Evolutionary conservation across 1,284 basidiomycete species (phyloP), one percentile per base, ranked within the genome.

Genomic region (Malassezia dermatis): DNA sequence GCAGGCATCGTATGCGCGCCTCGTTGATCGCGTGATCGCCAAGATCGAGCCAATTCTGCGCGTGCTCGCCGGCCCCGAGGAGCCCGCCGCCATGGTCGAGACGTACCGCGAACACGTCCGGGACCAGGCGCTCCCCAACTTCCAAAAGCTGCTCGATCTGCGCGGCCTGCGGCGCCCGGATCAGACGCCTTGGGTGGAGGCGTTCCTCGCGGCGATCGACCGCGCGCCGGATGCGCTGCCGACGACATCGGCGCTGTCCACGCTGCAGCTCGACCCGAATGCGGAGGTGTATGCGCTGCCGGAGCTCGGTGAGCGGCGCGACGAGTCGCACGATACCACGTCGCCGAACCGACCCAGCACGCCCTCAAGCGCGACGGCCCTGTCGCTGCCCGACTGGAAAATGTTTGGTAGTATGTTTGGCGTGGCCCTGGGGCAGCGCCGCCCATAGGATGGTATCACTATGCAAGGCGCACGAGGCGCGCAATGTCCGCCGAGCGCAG

Each of bases 131-230:
- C 65, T 66, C 27, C 53, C 62, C 45, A 73, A 72, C 58, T 73
- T 73, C 78, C 94, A 98, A 79, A 99, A 99, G 81, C 88, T 87
- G 34, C 81, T 98, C 24, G 93, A 98, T 73, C 81, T 98, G 53
- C 95, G 94, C 73, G 53, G 54, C 24, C 15, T 52, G 19, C 50
- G 50, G 21, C 51, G 51, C 8, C 45, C 35, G 8, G 57, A 54
- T n/a, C 52, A 59, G 46, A 43, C 28, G 8, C 41, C 47, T 8
- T 31, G 50, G 23, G 34, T 55, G 8, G 53, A 56, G 42, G 55
- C 35, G 34, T 57, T 57, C 40, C 45, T 57, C n/a, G 55, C 34
- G 48, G 31, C 35, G 34, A 37, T 45, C 28, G 45, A 47, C 28
- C 41, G 49, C 27, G 34, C n/a, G 24, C 31, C 26, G 30, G 59